A percentile compares a stretch with the other conserved stretches of the same genome.
These are phyloP conservation scores for Colletotrichum sp. DNA, from an alignment of 2,329 filamentous ascomycete genomes.

Conservation along the genomic window DNA sequence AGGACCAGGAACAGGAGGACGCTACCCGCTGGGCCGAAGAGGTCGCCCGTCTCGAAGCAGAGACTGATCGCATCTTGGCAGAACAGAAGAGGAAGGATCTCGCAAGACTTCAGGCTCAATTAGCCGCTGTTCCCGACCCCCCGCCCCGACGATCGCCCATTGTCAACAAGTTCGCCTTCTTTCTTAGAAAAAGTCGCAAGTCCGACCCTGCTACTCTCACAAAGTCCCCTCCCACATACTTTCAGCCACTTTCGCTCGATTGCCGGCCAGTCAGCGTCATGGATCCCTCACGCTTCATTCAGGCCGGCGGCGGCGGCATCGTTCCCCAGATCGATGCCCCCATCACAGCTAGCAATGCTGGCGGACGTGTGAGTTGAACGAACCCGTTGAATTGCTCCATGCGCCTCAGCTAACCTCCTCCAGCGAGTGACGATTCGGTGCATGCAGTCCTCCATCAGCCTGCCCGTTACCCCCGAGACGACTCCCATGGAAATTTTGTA, in stretches of 20 bases:
- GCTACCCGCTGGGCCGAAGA: conserved; percentile 38
- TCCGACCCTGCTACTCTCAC: conserved; percentile 32
- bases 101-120: conserved; percentile 47
- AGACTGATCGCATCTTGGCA: conserved; percentile 51
- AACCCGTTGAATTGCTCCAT: background rate
- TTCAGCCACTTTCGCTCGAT: conserved; percentile 8
- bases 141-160: conserved; percentile 44
- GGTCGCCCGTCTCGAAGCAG: conserved; percentile 47
- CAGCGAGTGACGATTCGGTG: conserved; percentile 76
- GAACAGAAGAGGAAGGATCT: conserved; percentile 56
- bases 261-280: conserved; percentile 10
- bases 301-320: conserved; percentile 49
- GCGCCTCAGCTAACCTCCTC: conserved; percentile 27
- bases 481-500: conserved; percentile 75
- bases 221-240: conserved; percentile 7
- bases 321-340: conserved; percentile 72
- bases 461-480: conserved; percentile 78
- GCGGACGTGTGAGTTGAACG: conserved; percentile 66
- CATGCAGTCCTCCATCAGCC: conserved; percentile 67
- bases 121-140: conserved; percentile 38
- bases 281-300: conserved; percentile 36
- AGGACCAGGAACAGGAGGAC: conserved; percentile 25
- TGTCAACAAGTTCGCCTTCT: conserved; percentile 52
- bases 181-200: conserved; percentile 44
- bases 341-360: conserved; percentile 78